Conservation (phyloP, 768 basidiomycete genomes). For the Chalciporus pseudorubinellus region DNA sequence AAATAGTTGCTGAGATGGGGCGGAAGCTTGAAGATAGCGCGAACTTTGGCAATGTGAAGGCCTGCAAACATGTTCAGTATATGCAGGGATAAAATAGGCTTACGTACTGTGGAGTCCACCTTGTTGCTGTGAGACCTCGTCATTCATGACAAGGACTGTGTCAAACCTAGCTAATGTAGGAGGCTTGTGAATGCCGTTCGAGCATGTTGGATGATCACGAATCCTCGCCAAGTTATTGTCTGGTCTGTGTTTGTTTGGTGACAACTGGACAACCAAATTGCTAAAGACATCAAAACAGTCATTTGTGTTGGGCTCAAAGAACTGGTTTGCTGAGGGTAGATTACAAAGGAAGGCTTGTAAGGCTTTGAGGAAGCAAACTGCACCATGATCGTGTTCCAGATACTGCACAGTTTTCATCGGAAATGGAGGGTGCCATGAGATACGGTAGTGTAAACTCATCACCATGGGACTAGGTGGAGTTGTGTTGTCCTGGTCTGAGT, state of each 20-base stretch:
- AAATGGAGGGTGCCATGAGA: no score
- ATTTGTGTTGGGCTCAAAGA: background rate
- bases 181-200: background rate
- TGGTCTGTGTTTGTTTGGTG: background rate
- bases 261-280: background rate
- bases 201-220: background rate
- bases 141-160: background rate
- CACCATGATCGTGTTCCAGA: background rate
- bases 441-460: no score
- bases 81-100: no score
- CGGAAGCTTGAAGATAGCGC: background rate
- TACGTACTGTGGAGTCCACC: background rate
- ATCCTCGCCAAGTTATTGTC: background rate
- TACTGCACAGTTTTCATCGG: background rate
- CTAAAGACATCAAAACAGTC: background rate
- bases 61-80: no score
- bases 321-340: background rate
- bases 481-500: no score
- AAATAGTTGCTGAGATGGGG: background rate
- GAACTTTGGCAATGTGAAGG: background rate
- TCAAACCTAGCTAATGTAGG: background rate
- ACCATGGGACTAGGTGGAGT: no score
- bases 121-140: background rate
- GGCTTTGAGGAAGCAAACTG: background rate
- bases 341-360: background rate